Evolutionary conservation across 371 early-diverging fungal genomes (phyloP).

Genomic region (Rhizopus delemar): DNA sequence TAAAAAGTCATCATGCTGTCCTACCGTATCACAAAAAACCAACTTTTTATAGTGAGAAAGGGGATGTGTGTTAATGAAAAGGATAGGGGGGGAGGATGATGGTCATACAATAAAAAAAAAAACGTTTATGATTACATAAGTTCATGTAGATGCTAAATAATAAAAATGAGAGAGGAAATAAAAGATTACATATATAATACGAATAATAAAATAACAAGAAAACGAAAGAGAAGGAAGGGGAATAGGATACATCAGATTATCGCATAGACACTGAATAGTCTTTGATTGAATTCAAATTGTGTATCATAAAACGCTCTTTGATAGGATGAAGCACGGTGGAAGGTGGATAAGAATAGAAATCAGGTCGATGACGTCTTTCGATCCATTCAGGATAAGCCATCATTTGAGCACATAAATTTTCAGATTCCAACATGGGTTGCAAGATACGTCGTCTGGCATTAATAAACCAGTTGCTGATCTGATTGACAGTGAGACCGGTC

Average conservation of each 20-base stretch:
- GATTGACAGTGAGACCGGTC: conserved; percentile 73
- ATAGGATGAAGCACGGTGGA: not conserved
- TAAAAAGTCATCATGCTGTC: not conserved
- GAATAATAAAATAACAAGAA: conserved; percentile 5
- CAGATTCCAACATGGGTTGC: conserved; percentile 56
- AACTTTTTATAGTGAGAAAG: not conserved
- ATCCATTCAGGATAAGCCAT: conserved; percentile 29
- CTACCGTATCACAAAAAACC: conserved; percentile 3
- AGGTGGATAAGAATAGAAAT: conserved; percentile 5
- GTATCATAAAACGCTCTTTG: conserved; percentile 1
- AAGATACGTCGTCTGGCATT: conserved; percentile 79
- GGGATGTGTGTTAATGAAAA: not conserved
- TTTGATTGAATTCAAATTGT: not conserved
- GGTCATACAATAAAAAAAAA: not conserved
- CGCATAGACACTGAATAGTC: not conserved
- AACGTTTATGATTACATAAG: conserved; percentile 2
- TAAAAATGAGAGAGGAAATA: not conserved
- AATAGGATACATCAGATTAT: not conserved
- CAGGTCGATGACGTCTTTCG: conserved; percentile 1
- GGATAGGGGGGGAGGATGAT: not conserved
- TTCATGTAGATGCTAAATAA: not conserved
- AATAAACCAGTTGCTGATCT: conserved; percentile 92
- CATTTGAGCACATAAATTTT: conserved; percentile 28
- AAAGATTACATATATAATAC: conserved; percentile 4
- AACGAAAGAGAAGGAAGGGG: not conserved